A percentile compares a stretch with the other conserved stretches of the same genome.
phyloP scores from a whole-genome alignment of 2,329 filamentous ascomycete genomes.

The Clonostachys chloroleuca region DNA sequence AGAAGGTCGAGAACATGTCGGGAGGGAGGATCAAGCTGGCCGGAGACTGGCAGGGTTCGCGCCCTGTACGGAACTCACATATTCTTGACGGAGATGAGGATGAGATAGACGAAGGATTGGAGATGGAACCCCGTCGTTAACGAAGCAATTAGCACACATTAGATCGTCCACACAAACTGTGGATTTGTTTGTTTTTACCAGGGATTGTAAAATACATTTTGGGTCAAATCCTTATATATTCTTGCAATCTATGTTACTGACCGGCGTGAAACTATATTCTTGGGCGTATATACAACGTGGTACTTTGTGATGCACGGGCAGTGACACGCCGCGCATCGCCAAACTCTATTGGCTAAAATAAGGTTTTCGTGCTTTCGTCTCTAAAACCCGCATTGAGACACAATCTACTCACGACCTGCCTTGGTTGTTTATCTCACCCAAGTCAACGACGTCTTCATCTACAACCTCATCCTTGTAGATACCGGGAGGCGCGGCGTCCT shows the following conservation, averaged over 20 bases:
- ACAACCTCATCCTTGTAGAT: conserved; percentile 11
- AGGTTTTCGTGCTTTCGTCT: too few relatives aligned
- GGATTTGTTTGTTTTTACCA: too few relatives aligned
- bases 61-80: conserved; percentile 3
- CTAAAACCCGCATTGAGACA: neutral
- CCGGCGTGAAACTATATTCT: too few relatives aligned
- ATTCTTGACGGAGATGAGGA: conserved; percentile 39
- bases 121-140: conserved; percentile 29
- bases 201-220: too few relatives aligned
- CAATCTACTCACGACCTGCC: neutral
- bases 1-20: conserved; percentile 44
- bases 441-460: conserved; percentile 27
- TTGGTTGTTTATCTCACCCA: conserved; percentile 17
- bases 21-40: conserved; percentile 54
- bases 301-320: too few relatives aligned
- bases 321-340: too few relatives aligned
- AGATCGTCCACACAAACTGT: too few relatives aligned
- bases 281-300: too few relatives aligned
- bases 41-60: conserved; percentile 10
- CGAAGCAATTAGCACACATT: conserved; percentile 2
- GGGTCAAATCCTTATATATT: too few relatives aligned
- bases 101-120: conserved; percentile 31
- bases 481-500: conserved; percentile 18
- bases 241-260: too few relatives aligned
- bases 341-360: too few relatives aligned